Evolutionary conservation across 129 eudicot genomes (phyloP), one percentile per base, ranked within the genome.

Genomic region (Apium graveolens): DNA sequence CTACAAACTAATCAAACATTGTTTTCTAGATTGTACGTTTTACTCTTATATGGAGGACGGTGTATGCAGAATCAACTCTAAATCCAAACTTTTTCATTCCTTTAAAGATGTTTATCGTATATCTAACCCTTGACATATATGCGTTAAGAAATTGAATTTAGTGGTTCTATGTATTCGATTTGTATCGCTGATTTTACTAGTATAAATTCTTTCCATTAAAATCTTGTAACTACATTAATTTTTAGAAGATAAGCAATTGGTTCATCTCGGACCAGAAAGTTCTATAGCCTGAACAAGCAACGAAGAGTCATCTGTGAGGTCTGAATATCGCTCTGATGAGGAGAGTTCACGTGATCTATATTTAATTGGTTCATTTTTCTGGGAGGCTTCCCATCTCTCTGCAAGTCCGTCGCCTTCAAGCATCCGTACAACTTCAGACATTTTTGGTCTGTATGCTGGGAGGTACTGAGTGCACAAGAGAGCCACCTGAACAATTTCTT

Each of bases 351-450:
- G 83, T 46, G 91, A 53, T 80, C 78, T 90, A 27, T 78, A 85
- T 85, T 88, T 90, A n/a, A 82, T 72, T 60, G 96, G 29, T 69
- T 92, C 96, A 14, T 82, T 77, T 71, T 86, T 87, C 79, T 86
- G 95, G 74, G 97, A 88, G 39, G 90, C 91, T 76, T 92, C 97
- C 97, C 97, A 92, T 86, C 92, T 92, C 80, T 92, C 97, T 0
- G 92, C 97, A 70, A 88, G 80, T 55, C 97, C 97, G 10, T 92
- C 97, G 0, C 97, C 97, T 86, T 92, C 96, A 11, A 92, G 83
- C 97, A 92, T 92, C 34, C 95, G 88, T 63, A 92, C 95, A 35
- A 92, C 97, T 84, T 90, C 97, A 34, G 92, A 92, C 96, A 92
- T 92, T 86, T 90, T 92, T 55, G 97, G 97, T 48, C 97, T 87